Evolutionary conservation across 352 stramenopile genomes (phyloP), one percentile per base, ranked within the genome.

Genomic region (Globisporangium orthogonon): DNA sequence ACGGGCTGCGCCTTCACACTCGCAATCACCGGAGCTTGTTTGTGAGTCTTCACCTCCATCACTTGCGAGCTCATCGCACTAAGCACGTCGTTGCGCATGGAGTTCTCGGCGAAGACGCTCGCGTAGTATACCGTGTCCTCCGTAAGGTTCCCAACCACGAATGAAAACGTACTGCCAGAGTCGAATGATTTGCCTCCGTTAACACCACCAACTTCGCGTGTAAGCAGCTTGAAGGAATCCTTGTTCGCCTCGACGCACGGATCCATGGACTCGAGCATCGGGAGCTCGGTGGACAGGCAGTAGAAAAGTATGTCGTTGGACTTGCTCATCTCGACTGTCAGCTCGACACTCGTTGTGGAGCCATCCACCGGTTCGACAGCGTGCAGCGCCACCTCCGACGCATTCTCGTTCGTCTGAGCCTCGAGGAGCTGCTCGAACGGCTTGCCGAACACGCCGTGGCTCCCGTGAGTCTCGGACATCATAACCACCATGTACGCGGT

Each of bases 381-480:
- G 13, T 55, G 31, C 0, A 90, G n/a, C 15, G 54, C 52, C 6
- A 91, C 67, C 6, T 78, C 61, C 2, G 79, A 89, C 0, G 84
- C 84, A 13, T 86, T 83, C 47, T 86, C 73, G 49, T 94, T 84
- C 2, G 82, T 91, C 3, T 61, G 33, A 10, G 65, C 67, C 39
- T 92, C 82, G 1, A 90, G 33, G 6, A 83, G 31, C 0, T 67
- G 62, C 18, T 62, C 54, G 31, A 74, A 88, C 2, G 71, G 66
- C 4, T 60, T 48, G 1, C 79, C 76, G 39, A 87, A 87, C 14
- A 91, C 66, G 2, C 84, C 82, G 57, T 75, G 67, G 46, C 84
- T 94, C 4, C 55, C 58, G 17, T 67, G 67, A 0, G 84, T 92
- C 37, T 94, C 82, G 2, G 82, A 65, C 33, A 94, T 61, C 10